Evolutionary conservation across 2,329 filamentous ascomycete species (phyloP), one percentile per base, ranked within the genome.

Genomic region (Aureobasidium subglaciale): DNA sequence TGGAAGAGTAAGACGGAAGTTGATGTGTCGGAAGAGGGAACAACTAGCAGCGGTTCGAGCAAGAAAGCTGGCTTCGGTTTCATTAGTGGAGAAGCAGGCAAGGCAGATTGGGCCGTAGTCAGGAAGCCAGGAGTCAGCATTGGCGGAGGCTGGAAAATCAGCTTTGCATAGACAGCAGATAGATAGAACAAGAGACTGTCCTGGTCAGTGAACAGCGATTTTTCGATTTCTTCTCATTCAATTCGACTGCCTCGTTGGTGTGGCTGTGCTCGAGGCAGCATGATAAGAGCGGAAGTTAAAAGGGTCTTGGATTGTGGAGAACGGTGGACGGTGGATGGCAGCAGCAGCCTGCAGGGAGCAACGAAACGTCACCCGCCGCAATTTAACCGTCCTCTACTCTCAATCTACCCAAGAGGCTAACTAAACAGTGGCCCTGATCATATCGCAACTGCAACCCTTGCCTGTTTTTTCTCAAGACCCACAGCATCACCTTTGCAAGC

Each of bases 1-100:
- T 96, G 90, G 91, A 80, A 80, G 59, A 74, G 73, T 46, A 86
- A 82, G 74, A 71, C 68, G n/a, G 73, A 81, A 67, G 80, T 82
- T 3, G 78, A 82, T n/a, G 77, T 85, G 58, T 77, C 87, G 64
- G 89, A 85, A 68, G 75, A 81, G 63, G 25, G 73, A 70, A 34
- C 73, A 72, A 61, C 75, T 69, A 65, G 73, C 68, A 62, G 68
- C 56, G 57, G 67, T 56, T 60, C 72, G 40, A 69, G 64, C 59
- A 73, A 70, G 58, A 73, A 79, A 67, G 79, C 78, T 3, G 78
- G 80, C 11, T 72, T 85, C 58, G 75, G 88, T 60, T 91, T 81
- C 65, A 71, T 79, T 63, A 72, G 71, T 35, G 75, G 72, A 15
- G 70, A 73, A 22, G 73, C 71, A 3, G 77, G 76, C 30, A 81